Evolutionary conservation across 176 grass and related monocot species (phyloP).

Genomic region (Triticum urartu): DNA sequence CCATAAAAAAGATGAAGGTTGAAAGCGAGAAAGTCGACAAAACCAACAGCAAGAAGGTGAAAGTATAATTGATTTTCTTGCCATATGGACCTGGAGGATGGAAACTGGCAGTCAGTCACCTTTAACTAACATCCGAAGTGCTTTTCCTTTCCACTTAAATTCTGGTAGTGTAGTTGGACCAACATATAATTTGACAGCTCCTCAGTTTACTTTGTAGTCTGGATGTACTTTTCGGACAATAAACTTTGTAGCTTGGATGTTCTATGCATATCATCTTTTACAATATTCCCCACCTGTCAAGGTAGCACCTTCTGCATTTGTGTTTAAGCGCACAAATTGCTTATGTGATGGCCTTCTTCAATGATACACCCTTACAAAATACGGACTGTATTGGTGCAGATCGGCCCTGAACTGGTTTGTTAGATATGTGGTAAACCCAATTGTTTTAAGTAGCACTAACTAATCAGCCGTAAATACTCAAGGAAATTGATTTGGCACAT

Average conservation of each 20-base stretch:
- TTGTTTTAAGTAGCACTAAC: background rate
- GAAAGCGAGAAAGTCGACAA: conserved; percentile 45
- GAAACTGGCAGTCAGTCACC: background rate
- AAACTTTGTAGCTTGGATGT: background rate
- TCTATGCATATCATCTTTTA: background rate
- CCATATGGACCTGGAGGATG: background rate
- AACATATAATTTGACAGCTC: background rate
- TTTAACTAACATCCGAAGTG: background rate
- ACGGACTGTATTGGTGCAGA: background rate
- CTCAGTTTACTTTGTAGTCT: background rate
- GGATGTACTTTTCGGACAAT: background rate
- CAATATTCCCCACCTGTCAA: background rate
- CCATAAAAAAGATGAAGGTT: conserved; percentile 69
- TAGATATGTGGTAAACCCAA: background rate
- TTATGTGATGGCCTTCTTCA: background rate
- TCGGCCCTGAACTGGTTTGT: background rate
- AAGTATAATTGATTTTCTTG: conserved; percentile 15
- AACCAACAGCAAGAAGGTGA: conserved; percentile 36
- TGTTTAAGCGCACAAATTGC: background rate
- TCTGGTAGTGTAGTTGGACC: background rate
- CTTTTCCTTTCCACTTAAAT: background rate
- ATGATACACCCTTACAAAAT: background rate
- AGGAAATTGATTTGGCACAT: background rate
- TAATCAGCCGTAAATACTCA: no score
- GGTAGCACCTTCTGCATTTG: no score